Conservation (phyloP, 192 early-diverging fungal genomes). For the Dissophora ornata region DNA sequence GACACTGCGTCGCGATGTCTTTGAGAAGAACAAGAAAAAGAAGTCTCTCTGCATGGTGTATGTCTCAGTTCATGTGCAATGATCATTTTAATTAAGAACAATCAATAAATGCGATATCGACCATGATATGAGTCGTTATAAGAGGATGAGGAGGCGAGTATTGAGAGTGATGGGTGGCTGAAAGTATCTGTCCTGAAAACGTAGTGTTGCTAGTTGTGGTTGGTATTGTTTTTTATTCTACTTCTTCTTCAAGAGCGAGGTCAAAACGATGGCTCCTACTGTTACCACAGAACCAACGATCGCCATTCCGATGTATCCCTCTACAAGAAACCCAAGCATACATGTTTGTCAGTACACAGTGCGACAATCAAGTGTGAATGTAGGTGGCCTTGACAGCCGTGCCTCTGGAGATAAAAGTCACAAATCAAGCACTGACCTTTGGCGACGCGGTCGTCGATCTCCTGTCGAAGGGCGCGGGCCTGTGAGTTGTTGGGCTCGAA, state of each 20-base stretch:
- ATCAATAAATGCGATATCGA: too few species aligned
- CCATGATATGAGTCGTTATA: too few species aligned
- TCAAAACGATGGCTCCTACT: conserved; percentile 72
- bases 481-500: conserved; percentile 89
- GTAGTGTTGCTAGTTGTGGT: too few species aligned
- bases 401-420: neutral
- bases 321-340: conserved; percentile 43
- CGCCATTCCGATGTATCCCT: conserved; percentile 91
- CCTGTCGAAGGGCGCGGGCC: conserved; percentile 71
- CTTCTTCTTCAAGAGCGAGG: conserved; percentile 55
- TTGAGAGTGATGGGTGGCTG: too few species aligned
- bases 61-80: too few species aligned
- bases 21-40: too few species aligned
- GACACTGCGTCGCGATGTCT: too few species aligned
- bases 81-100: too few species aligned
- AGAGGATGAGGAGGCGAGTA: too few species aligned
- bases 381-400: too few species aligned
- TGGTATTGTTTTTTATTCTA: conserved; percentile 6
- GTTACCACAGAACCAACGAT: conserved; percentile 83
- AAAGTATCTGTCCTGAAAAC: too few species aligned
- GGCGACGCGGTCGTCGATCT: conserved; percentile 87
- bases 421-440: conserved; percentile 55
- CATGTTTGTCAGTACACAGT: neutral
- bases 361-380: neutral
- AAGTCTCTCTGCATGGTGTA: too few species aligned